These are phyloP conservation scores for Boletellus sp. DNA, from an alignment of 768 basidiomycete species.

Conservation along the genomic window DNA sequence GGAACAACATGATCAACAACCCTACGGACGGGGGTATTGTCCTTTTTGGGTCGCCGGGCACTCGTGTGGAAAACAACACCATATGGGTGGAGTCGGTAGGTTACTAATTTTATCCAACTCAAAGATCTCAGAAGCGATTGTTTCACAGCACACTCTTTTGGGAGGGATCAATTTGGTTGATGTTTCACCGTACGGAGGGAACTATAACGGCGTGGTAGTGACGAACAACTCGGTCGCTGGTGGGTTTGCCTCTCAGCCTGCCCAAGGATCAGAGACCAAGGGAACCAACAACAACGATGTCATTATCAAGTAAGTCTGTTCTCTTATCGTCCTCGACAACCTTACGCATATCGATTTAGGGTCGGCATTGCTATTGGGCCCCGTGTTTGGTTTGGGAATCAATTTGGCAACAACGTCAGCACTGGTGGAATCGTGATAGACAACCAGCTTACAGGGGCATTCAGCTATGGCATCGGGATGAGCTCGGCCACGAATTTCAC, in stretches of 20 bases:
- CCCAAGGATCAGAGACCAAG: constrained; percentile 37
- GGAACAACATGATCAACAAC: constrained; percentile 65
- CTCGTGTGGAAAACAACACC: constrained; percentile 70
- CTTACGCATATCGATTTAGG: constrained; percentile 35
- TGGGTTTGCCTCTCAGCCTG: constrained; percentile 55
- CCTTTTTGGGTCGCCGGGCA: constrained; percentile 72
- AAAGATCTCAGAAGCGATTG: not conserved
- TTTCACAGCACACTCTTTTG: constrained; percentile 55
- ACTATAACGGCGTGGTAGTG: constrained; percentile 63
- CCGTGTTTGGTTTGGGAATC: constrained; percentile 66
- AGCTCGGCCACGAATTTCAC: constrained; percentile 64
- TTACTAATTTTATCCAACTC: constrained; percentile 1
- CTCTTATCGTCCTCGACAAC: not conserved
- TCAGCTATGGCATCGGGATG: constrained; percentile 70
- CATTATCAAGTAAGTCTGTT: constrained; percentile 61
- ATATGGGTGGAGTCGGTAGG: constrained; percentile 67
- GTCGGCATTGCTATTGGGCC: constrained; percentile 82
- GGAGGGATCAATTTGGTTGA: constrained; percentile 82
- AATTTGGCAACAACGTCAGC: constrained; percentile 52
- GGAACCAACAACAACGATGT: constrained; percentile 58
- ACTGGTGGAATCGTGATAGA: constrained; percentile 50
- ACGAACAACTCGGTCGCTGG: constrained; percentile 65
- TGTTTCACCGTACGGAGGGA: constrained; percentile 60
- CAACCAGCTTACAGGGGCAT: constrained; percentile 63
- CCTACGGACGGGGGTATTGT: constrained; percentile 82